Evolutionary conservation across 2,329 filamentous ascomycete species (phyloP).

Genomic region (Penicillium sp.): DNA sequence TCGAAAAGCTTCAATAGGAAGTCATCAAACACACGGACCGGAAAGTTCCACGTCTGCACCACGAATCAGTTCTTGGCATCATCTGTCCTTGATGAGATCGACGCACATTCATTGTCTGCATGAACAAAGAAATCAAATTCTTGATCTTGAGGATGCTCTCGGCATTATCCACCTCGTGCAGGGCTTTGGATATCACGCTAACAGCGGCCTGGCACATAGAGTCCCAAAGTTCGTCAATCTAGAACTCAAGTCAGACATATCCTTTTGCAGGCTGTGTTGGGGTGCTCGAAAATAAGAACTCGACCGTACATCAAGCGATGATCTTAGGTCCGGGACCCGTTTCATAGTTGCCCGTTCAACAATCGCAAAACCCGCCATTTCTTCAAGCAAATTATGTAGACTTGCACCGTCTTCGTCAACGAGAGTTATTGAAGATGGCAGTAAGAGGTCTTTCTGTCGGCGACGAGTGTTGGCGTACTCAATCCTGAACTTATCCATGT

Average conservation of each 20-base stretch:
- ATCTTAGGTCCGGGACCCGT: constrained; percentile 76
- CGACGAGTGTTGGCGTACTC: constrained; percentile 91
- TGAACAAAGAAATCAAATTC: constrained; percentile 86
- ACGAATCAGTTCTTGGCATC: constrained; percentile 7
- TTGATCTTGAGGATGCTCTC: constrained; percentile 94
- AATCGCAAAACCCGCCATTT: constrained; percentile 93
- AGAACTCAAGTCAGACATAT: background rate
- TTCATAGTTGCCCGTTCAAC: constrained; percentile 93
- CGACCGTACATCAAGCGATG: constrained; percentile 69
- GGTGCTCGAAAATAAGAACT: background rate
- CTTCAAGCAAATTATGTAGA: constrained; percentile 86
- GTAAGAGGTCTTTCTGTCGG: constrained; percentile 84
- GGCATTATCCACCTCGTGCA: constrained; percentile 79
- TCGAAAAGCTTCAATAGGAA: constrained; percentile 88
- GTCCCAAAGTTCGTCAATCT: constrained; percentile 98
- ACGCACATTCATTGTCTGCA: constrained; percentile 92
- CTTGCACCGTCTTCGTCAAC: constrained; percentile 79
- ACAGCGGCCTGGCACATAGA: constrained; percentile 93
- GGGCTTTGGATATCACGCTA: constrained; percentile 72
- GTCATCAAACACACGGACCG: constrained; percentile 74
- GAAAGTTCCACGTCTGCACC: constrained; percentile 81
- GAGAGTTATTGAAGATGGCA: constrained; percentile 73
- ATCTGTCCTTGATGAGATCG: background rate
- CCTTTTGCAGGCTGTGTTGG: background rate
- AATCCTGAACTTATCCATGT: constrained; percentile 83